These are phyloP conservation scores for Elymus sibiricus DNA, from an alignment of 176 grass and related monocot genomes.

Conservation along the genomic window DNA sequence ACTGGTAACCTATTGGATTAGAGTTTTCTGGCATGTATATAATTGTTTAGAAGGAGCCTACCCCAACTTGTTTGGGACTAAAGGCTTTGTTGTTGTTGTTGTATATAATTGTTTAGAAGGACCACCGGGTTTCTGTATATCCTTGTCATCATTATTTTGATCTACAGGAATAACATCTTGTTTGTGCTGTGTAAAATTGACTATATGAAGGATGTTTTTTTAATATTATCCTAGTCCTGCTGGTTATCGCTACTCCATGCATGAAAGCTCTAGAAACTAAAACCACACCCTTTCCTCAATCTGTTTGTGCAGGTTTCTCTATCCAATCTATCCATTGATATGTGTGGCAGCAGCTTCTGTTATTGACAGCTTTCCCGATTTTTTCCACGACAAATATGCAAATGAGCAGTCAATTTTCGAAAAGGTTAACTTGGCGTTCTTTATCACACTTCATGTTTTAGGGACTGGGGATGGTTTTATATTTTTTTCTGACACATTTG, in stretches of 20 bases:
- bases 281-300: constrained; percentile 6
- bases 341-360: constrained; percentile 88
- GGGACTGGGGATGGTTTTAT: not conserved
- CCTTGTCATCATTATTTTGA: not conserved
- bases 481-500: constrained; percentile 37
- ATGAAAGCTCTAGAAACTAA: constrained; percentile 16
- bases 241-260: not conserved
- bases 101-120: not conserved
- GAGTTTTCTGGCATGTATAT: not conserved
- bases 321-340: constrained; percentile 97
- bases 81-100: too few relatives aligned
- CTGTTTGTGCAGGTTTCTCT: constrained; percentile 76
- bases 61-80: too few relatives aligned
- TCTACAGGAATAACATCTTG: not conserved
- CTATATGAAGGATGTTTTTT: not conserved
- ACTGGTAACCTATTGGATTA: not conserved
- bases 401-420: constrained; percentile 66
- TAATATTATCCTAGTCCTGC: not conserved
- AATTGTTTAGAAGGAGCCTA: not conserved
- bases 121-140: not conserved
- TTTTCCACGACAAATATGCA: constrained; percentile 88
- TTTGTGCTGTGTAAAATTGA: not conserved
- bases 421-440: constrained; percentile 40
- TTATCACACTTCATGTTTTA: not conserved
- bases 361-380: constrained; percentile 76